Evolutionary conservation across 2,329 filamentous ascomycete species (phyloP), one percentile per base, ranked within the genome.

Genomic region (Aureobasidium sp.): DNA sequence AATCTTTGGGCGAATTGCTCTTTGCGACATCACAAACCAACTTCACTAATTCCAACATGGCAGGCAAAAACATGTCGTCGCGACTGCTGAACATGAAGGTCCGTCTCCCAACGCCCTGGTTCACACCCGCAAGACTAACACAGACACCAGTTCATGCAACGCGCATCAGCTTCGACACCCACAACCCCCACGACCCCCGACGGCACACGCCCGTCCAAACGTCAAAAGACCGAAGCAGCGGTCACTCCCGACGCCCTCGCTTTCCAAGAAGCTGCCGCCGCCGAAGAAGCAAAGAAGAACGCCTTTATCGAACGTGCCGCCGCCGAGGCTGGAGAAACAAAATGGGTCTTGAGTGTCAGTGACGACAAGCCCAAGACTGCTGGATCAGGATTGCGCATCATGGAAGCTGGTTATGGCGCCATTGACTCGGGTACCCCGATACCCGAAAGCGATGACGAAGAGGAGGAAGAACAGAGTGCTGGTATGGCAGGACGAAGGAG

Each of bases 341-440:
- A 86, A 71, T 93, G 89, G 89, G 86, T 89, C 19, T 76, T 92
- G 61, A 85, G 84, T 64, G 80, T 84, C 58, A 76, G 77, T 52
- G 74, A 79, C 59, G 68, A 67, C 67, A 60, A 64, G 73, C 47
- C 72, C 77, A 62, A 69, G 75, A 44, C 62, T 5, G 58, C 60
- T 2, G 76, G 68, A 37, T 69, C 72, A 15, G 69, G 83, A 59
- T 79, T 78, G 66, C 70, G 70, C 27, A 79, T 92, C 39, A 81
- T 89, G 52, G 85, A 85, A 65, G 80, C 81, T 62, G 82, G 84
- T 19, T 86, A 80, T 72, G 80, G 81, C 12, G 74, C 75, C 60
- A 73, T 83, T 37, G 81, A 82, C 68, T 67, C 66, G 64, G 54
- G 44, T 52, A 64, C 62, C 37, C 35, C 62, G 52, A 50, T 54